These are phyloP conservation scores for Fusarium sp. DNA, from an alignment of 2,329 filamentous ascomycete species.

Conservation along the genomic window DNA sequence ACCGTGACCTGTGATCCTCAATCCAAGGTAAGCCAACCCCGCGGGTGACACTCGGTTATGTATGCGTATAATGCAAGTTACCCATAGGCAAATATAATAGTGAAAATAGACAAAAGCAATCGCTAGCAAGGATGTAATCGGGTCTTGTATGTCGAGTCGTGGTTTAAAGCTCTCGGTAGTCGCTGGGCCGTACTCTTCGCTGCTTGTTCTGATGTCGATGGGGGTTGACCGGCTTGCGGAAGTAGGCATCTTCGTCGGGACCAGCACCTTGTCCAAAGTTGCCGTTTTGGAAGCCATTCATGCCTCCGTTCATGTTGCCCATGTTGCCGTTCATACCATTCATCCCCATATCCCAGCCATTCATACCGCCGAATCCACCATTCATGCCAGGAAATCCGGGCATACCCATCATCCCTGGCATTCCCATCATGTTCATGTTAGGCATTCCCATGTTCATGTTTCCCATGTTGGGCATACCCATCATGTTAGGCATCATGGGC, in stretches of 20 bases:
- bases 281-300: slow-evolving; percentile 51
- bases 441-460: slow-evolving; percentile 54
- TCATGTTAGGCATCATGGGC: slow-evolving; percentile 56
- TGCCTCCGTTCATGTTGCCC: slow-evolving; percentile 46
- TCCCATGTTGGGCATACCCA: slow-evolving; percentile 53
- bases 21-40: slow-evolving; percentile 29
- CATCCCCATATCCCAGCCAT: slow-evolving; percentile 46
- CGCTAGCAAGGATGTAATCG: slow-evolving; percentile 18
- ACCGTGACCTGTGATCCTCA: slow-evolving; percentile 9
- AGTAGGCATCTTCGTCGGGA: slow-evolving; percentile 92
- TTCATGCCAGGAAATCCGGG: slow-evolving; percentile 48
- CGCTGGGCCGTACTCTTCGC: slow-evolving; percentile 83
- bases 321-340: slow-evolving; percentile 48
- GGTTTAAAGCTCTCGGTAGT: slow-evolving; percentile 83
- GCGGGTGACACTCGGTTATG: slow-evolving; percentile 7
- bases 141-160: slow-evolving; percentile 3
- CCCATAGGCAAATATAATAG: slow-evolving; percentile 7
- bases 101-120: slow-evolving; percentile 22
- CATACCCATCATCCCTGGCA: slow-evolving; percentile 52
- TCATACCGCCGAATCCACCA: slow-evolving; percentile 45
- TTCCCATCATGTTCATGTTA: slow-evolving; percentile 49
- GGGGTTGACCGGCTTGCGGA: slow-evolving; percentile 94
- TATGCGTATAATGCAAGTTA: neutral
- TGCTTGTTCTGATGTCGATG: slow-evolving; percentile 88
- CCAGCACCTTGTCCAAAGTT: slow-evolving; percentile 67